These are phyloP conservation scores for Leccinum disarticulatum DNA, from an alignment of 768 basidiomycete species.

Conservation along the genomic window DNA sequence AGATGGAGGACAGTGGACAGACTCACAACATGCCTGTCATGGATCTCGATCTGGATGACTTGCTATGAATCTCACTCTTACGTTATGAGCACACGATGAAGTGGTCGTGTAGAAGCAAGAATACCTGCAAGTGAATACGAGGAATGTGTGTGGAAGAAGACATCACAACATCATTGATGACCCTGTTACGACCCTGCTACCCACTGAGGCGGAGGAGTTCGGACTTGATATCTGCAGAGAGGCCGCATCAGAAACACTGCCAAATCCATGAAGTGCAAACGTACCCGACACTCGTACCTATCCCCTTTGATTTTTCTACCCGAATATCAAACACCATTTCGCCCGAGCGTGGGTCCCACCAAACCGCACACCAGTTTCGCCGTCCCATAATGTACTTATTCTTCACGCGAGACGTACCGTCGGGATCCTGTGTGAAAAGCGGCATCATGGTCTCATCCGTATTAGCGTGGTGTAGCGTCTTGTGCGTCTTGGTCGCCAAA, in stretches of 20 bases:
- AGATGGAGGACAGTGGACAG: slow-evolving; percentile 24
- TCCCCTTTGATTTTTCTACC: slow-evolving; percentile 82
- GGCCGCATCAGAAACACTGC: background rate
- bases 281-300: slow-evolving; percentile 79
- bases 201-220: slow-evolving; percentile 46
- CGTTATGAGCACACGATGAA: background rate
- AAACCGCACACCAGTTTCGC: slow-evolving; percentile 83
- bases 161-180: slow-evolving; percentile 8
- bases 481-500: slow-evolving; percentile 79
- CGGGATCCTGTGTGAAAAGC: slow-evolving; percentile 72
- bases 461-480: slow-evolving; percentile 74
- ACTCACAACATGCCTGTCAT: slow-evolving; percentile 23
- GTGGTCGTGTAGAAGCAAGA: background rate
- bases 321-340: slow-evolving; percentile 81
- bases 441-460: slow-evolving; percentile 92
- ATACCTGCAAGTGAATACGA: background rate
- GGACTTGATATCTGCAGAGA: slow-evolving; percentile 42
- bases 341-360: slow-evolving; percentile 55
- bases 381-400: slow-evolving; percentile 83
- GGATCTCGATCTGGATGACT: slow-evolving; percentile 29
- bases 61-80: slow-evolving; percentile 18
- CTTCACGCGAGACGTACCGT: slow-evolving; percentile 66
- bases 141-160: background rate
- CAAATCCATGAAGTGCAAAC: slow-evolving; percentile 17
- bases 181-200: slow-evolving; percentile 14